Evolutionary conservation across 352 stramenopile species (phyloP), one percentile per base, ranked within the genome.

Genomic region (Globisporangium megalacanthum): DNA sequence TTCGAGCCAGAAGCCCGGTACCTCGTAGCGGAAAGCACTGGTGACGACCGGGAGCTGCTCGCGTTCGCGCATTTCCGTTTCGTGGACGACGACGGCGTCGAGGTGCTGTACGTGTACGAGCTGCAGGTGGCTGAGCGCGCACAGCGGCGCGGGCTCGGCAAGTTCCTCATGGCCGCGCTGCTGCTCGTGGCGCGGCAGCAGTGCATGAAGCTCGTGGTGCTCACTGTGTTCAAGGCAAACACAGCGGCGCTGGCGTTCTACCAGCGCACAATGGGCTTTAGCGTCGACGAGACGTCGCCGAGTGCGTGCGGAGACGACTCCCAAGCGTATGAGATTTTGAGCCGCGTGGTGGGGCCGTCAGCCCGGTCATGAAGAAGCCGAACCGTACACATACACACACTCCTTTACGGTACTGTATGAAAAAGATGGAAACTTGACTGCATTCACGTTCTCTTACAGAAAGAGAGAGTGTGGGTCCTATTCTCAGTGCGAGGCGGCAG

Each of bases 211-310:
- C 89, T 96, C 63, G 77, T 98, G 35, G 75, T 98, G 56, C 75
- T 98, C 50, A 98, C 94, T 3, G 94, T 98, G 20, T 98, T 98
- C 61, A 96, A 97, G 68, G 64, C 52, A 6, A 98, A 98, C 67
- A 52, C 63, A 10, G 54, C 61, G 9, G 94, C 94, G 10, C 84
- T 97, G 73, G 62, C 60, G 25, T 98, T 98, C 70, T 98, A 98
- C 70, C 74, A 65, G 49, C 59, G 86, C 29, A 91, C 76, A 37
- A 59, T 98, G 65, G 73, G 75, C 33, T 98, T 97, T 65, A 52
- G 55, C 20, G 79, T 98, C 29, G 94, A 98, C 65, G 83, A 95
- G 62, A 95, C 74, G 29, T 97, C 91, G 52, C 94, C 94, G 6
- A 96, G 84, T 58, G 66, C 70, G 1, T 79, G 80, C 49, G 87